A percentile compares a stretch with the other conserved stretches of the same genome.
phyloP scores from a whole-genome alignment of 495 filamentous ascomycete species.

The Cenococcum geophilum region DNA sequence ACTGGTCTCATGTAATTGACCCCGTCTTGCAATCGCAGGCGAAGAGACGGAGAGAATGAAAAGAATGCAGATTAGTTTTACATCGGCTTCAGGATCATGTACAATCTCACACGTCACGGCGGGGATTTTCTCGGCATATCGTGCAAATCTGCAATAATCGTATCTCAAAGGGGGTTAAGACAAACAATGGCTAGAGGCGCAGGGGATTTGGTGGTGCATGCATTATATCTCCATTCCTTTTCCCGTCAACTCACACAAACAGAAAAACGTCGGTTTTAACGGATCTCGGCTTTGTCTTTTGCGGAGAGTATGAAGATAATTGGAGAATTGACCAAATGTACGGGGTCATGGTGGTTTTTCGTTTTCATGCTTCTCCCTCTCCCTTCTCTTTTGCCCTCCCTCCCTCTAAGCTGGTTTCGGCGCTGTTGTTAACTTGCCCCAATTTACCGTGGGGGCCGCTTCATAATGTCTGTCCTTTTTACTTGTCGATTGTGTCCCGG shows the following conservation, averaged over 20 bases:
- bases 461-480: background rate
- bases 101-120: background rate
- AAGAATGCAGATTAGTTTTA: background rate
- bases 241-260: background rate
- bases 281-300: background rate
- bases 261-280: background rate
- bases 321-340: background rate
- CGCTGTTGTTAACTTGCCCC: background rate
- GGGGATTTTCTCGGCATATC: background rate
- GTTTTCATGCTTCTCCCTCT: background rate
- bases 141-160: background rate
- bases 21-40: slow-evolving; percentile 25
- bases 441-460: background rate
- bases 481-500: background rate
- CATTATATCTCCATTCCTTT: background rate
- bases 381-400: too few species aligned
- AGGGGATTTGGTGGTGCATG: background rate
- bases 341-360: background rate
- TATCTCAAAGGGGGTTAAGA: too few species aligned
- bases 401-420: background rate
- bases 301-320: background rate
- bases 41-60: slow-evolving; percentile 7
- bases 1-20: slow-evolving; percentile 14
- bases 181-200: too few species aligned
- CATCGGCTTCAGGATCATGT: background rate